Evolutionary conservation across 495 filamentous ascomycete species (phyloP).

Genomic region (Talaromyces thailandensis): DNA sequence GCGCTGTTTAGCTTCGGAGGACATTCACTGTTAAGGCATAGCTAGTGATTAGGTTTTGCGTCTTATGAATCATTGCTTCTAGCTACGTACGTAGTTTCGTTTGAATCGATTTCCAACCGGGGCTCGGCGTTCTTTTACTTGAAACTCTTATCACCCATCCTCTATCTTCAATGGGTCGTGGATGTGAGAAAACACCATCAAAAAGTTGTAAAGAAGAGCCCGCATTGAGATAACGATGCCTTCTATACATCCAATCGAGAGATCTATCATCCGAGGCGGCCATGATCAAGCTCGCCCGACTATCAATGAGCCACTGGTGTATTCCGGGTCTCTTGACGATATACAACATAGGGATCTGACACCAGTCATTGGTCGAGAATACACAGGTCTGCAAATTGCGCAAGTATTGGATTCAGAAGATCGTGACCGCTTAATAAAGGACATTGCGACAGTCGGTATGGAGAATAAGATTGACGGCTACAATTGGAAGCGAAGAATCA

Average conservation of each 20-base stretch:
- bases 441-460: constrained; percentile 29
- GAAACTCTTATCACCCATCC: neutral
- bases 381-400: constrained; percentile 39
- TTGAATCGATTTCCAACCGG: neutral
- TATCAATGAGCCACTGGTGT: constrained; percentile 28
- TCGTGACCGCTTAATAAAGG: constrained; percentile 42
- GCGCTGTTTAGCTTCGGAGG: too few relatives aligned
- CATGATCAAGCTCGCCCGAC: constrained; percentile 9
- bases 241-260: constrained; percentile 11
- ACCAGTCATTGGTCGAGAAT: constrained; percentile 55
- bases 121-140: neutral
- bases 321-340: constrained; percentile 40
- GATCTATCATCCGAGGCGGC: constrained; percentile 13
- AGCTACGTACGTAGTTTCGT: too few relatives aligned
- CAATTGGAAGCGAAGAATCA: too few relatives aligned
- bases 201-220: neutral
- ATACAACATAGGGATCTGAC: constrained; percentile 47
- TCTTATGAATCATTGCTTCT: too few relatives aligned
- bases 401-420: constrained; percentile 42
- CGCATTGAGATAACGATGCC: neutral
- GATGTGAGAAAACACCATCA: neutral
- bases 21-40: neutral
- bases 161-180: constrained; percentile 1
- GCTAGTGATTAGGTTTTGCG: neutral
- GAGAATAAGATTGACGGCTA: neutral